phyloP scores from a whole-genome alignment of 164 flowering plant species.

The Brasenia schreberi region DNA sequence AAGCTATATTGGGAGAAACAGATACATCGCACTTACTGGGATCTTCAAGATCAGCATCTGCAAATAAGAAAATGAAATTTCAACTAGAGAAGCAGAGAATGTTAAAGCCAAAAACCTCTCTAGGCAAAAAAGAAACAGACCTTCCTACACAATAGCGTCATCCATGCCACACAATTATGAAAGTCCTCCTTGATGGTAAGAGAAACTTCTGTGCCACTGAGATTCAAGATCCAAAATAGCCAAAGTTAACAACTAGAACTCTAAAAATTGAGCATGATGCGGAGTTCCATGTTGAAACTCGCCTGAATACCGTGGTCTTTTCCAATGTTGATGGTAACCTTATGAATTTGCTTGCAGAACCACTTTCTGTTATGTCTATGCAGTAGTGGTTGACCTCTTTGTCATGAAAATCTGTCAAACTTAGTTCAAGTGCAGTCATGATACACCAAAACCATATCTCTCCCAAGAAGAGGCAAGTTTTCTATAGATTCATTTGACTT shows the following conservation, averaged over 20 bases:
- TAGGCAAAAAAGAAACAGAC: constrained; percentile 13
- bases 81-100: not conserved
- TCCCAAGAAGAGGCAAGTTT: not conserved
- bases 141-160: constrained; percentile 35
- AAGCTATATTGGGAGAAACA: not conserved
- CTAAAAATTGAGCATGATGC: not conserved
- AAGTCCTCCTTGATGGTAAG: constrained; percentile 21
- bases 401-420: constrained; percentile 38
- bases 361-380: constrained; percentile 33
- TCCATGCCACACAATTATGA: constrained; percentile 23
- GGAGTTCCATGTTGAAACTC: constrained; percentile 3
- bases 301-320: constrained; percentile 56
- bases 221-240: constrained; percentile 1
- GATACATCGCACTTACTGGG: constrained; percentile 33
- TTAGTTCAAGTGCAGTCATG: constrained; percentile 4
- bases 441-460: not conserved
- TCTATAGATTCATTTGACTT: not conserved
- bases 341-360: constrained; percentile 28
- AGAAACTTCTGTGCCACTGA: constrained; percentile 63
- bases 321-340: constrained; percentile 42
- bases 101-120: not conserved
- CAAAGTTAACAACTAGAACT: not conserved
- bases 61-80: constrained; percentile 11
- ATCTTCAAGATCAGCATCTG: constrained; percentile 54
- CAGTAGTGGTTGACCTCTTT: constrained; percentile 36